Conservation (phyloP, 768 basidiomycete genomes). For the Amanita pallidorosea region DNA sequence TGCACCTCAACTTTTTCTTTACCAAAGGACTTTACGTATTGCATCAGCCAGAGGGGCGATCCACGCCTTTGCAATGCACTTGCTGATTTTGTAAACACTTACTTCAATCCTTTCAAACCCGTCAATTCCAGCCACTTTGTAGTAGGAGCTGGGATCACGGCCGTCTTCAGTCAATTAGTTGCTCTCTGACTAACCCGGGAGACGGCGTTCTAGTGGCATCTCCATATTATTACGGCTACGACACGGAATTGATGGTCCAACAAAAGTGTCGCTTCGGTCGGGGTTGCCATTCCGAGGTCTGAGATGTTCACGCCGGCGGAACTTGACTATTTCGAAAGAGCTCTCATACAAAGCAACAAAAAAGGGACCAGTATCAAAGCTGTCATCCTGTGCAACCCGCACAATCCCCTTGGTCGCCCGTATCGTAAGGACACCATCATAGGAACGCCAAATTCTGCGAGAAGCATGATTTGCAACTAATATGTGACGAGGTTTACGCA, state of each 20-base stretch:
- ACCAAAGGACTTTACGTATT: slow-evolving; percentile 13
- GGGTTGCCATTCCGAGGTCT: slow-evolving; percentile 2
- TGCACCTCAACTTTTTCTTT: background rate
- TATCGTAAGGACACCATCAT: slow-evolving; percentile 12
- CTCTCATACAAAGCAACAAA: slow-evolving; percentile 8
- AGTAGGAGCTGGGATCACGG: slow-evolving; percentile 8
- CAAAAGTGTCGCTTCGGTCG: slow-evolving; percentile 5
- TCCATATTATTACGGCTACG: slow-evolving; percentile 14
- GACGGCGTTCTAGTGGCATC: slow-evolving; percentile 10
- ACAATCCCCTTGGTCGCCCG: slow-evolving; percentile 17
- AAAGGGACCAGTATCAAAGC: slow-evolving; percentile 12
- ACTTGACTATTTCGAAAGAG: slow-evolving; percentile 11
- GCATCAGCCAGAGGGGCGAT: slow-evolving; percentile 7
- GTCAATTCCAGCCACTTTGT: slow-evolving; percentile 8
- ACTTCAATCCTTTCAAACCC: slow-evolving; percentile 8
- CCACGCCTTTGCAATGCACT: slow-evolving; percentile 8
- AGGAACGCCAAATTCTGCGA: slow-evolving; percentile 10
- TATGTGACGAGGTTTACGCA: slow-evolving; percentile 20
- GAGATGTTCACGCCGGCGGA: slow-evolving; percentile 10
- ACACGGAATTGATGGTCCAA: slow-evolving; percentile 4
- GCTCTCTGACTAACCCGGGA: slow-evolving; percentile 9
- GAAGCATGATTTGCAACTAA: slow-evolving; percentile 16
- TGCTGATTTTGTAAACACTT: slow-evolving; percentile 7
- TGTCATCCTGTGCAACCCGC: slow-evolving; percentile 19
- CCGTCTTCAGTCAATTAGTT: slow-evolving; percentile 7